Percentiles rank a stretch among this genome's conserved stretches.
Conservation (phyloP, 2,329 filamentous ascomycete species). For the Thielaviopsis ethacetica region DNA sequence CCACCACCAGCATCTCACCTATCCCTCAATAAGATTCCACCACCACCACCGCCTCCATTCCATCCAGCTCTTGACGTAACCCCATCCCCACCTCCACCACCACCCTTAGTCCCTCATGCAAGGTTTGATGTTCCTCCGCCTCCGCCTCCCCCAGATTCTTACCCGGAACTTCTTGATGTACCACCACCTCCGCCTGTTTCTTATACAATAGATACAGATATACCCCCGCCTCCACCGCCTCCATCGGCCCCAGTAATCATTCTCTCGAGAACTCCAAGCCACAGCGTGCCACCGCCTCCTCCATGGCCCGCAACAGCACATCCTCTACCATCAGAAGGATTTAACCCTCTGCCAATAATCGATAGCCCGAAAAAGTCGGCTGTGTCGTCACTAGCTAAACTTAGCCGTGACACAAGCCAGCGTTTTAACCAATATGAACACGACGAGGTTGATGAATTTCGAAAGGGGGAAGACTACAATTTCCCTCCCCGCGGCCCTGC, state of each 20-base stretch:
- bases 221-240: background rate
- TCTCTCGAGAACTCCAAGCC: background rate
- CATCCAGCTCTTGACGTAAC: background rate
- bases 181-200: background rate
- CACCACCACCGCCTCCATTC: background rate
- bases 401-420: background rate
- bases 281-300: background rate
- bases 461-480: background rate
- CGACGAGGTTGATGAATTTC: slow-evolving; percentile 6
- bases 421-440: background rate
- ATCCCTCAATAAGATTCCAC: background rate
- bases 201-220: background rate
- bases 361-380: background rate
- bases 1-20: background rate
- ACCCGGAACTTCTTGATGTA: background rate
- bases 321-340: background rate
- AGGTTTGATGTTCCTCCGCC: background rate
- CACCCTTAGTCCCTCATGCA: background rate
- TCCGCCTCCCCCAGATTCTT: background rate
- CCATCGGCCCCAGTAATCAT: background rate
- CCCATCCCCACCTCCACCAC: background rate
- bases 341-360: background rate
- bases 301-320: background rate
- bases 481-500: slow-evolving; percentile 1
- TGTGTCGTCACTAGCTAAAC: background rate